phyloP scores from a whole-genome alignment of 106 monocot genomes.

The Cymbidium sinense region DNA sequence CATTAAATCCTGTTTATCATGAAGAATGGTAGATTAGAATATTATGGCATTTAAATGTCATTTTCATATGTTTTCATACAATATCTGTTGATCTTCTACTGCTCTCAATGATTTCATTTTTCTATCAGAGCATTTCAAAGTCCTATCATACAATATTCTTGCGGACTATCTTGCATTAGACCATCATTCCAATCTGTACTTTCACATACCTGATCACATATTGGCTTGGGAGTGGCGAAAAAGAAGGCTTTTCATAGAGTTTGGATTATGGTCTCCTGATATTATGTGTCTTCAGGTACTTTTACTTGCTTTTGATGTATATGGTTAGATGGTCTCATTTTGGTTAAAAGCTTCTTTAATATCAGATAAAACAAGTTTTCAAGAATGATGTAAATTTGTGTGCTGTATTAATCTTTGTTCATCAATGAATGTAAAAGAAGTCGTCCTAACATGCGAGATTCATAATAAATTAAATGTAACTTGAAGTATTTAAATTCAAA shows the following conservation, averaged over 20 bases:
- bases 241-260: constrained; percentile 63
- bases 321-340: background rate
- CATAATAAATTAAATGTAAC: background rate
- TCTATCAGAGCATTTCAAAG: constrained; percentile 60
- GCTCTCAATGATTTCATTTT: constrained; percentile 5
- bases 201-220: constrained; percentile 58
- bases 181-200: constrained; percentile 66
- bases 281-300: constrained; percentile 95
- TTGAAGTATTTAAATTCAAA: background rate
- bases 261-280: constrained; percentile 87
- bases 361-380: background rate
- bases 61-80: background rate
- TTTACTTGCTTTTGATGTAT: constrained; percentile 3
- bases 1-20: background rate
- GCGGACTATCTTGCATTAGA: constrained; percentile 89
- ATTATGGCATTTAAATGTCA: background rate
- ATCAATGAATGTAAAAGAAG: background rate
- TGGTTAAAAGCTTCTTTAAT: background rate
- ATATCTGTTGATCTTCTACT: background rate
- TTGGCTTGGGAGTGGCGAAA: constrained; percentile 94
- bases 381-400: background rate
- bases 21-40: background rate
- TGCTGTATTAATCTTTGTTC: background rate
- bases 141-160: constrained; percentile 93
- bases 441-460: background rate